Evolutionary conservation across 208 protist genomes (phyloP), one percentile per base, ranked within the genome.

Genomic region (Leishmania braziliensis): DNA sequence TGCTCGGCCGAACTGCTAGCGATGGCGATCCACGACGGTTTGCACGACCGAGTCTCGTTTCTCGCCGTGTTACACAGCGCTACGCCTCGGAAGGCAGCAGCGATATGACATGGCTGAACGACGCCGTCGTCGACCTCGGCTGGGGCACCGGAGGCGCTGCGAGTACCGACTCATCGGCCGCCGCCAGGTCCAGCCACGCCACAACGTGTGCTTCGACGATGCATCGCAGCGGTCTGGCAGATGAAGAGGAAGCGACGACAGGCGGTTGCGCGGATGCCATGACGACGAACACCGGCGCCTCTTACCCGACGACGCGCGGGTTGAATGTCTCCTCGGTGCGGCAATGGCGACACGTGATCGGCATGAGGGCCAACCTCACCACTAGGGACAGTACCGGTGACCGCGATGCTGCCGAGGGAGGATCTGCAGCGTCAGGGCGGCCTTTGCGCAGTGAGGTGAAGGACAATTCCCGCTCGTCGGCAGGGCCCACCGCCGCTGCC

Each of bases 281-380:
- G 60, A 8, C 58, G 23, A 36, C 66, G 53, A 78, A 58, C 66
- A 53, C 62, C 54, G 81, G 81, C 43, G 81, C 77, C 56, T 84
- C 86, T 10, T 73, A 85, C 33, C 78, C 88, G 12, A 95, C 91
- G n/a, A 96, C 93, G 14, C 90, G 88, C n/a, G 80, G 81, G 43
- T 84, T 96, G 6, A 92, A 92, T 77, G 90, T 92, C 26, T 77
- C 87, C 5, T 96, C 93, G 5, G 70, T 93, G 46, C 80, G 83
- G 51, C 85, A 94, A 70, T 96, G 93, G 93, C 86, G 87, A n/a
- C 79, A 87, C 62, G 76, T 73, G 1, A 87, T 91, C 68, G 86
- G 82, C 73, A 50, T 77, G 68, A 80, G 75, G 26, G 39, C 54
- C 62, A 36, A 2, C 26, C 66, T 53, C 48, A 58, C 33, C 63